phyloP scores from a whole-genome alignment of 208 protist genomes.

The Acanthamoeba sp. region DNA sequence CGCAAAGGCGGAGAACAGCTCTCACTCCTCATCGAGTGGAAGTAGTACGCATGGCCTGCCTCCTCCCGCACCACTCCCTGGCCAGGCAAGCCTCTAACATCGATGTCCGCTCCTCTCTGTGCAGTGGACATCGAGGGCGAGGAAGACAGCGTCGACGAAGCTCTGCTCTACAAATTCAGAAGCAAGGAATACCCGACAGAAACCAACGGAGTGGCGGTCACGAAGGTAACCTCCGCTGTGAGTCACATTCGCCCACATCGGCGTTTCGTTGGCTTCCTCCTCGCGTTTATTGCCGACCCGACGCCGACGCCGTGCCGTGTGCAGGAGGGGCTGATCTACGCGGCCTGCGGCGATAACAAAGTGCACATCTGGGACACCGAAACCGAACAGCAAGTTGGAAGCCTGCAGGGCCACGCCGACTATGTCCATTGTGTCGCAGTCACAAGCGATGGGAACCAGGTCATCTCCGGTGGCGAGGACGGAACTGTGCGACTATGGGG shows the following conservation, averaged over 20 bases:
- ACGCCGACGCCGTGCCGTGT: background rate
- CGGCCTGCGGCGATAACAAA: background rate
- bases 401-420: background rate
- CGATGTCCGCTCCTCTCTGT: background rate
- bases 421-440: constrained; percentile 3
- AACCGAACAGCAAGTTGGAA: background rate
- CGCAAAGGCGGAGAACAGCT: background rate
- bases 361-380: constrained; percentile 37
- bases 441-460: constrained; percentile 8
- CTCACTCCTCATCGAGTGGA: background rate
- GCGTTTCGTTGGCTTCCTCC: background rate
- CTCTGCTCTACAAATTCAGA: background rate
- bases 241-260: too few species aligned
- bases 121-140: constrained; percentile 18
- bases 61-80: background rate
- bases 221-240: background rate
- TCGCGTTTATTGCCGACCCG: background rate
- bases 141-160: background rate
- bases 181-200: background rate
- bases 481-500: constrained; percentile 4
- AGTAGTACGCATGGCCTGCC: too few species aligned
- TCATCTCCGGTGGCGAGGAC: background rate
- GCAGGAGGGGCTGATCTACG: constrained; percentile 1
- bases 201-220: constrained; percentile 11
- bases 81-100: background rate